Percentiles rank a stretch among this genome's conserved stretches.
Conservation (phyloP, 345 rosid genomes). For the Cardamine resedifolia region DNA sequence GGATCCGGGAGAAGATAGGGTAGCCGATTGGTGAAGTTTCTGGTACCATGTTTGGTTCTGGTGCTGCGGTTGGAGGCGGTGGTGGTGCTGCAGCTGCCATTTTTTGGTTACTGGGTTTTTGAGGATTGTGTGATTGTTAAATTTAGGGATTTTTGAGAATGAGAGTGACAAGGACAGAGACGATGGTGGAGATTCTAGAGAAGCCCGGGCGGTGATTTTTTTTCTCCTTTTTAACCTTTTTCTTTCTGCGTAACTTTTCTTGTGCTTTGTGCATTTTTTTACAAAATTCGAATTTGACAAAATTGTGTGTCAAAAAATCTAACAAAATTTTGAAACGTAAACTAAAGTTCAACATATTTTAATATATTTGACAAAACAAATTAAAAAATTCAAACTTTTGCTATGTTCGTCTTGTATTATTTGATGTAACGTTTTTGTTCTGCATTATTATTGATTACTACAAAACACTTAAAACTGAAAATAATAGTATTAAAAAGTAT, state of each 20-base stretch:
- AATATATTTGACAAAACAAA: not conserved
- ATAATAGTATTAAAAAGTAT: too few species aligned
- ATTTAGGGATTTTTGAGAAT: slow-evolving; percentile 18
- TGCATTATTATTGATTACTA: not conserved
- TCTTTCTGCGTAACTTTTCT: not conserved
- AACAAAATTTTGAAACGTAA: not conserved
- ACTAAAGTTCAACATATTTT: not conserved
- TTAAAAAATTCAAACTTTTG: too few species aligned
- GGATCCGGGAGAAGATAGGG: slow-evolving; percentile 79
- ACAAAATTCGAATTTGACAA: not conserved
- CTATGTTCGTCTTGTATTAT: too few species aligned
- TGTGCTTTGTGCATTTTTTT: slow-evolving; percentile 18
- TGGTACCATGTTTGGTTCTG: slow-evolving; percentile 51
- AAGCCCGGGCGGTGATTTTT: not conserved
- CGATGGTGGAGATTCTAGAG: slow-evolving; percentile 5
- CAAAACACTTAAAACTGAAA: not conserved
- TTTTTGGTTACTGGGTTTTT: not conserved
- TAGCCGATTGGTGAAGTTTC: slow-evolving; percentile 43
- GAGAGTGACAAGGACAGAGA: not conserved
- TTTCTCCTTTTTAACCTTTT: not conserved
- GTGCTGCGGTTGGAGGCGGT: slow-evolving; percentile 72
- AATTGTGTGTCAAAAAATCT: not conserved
- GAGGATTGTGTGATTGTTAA: not conserved
- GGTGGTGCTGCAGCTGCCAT: slow-evolving; percentile 97
- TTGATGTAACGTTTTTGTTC: not conserved